These are phyloP conservation scores for Pyrrhoderma lamaoense DNA, from an alignment of 1,284 basidiomycete genomes.

Conservation along the genomic window DNA sequence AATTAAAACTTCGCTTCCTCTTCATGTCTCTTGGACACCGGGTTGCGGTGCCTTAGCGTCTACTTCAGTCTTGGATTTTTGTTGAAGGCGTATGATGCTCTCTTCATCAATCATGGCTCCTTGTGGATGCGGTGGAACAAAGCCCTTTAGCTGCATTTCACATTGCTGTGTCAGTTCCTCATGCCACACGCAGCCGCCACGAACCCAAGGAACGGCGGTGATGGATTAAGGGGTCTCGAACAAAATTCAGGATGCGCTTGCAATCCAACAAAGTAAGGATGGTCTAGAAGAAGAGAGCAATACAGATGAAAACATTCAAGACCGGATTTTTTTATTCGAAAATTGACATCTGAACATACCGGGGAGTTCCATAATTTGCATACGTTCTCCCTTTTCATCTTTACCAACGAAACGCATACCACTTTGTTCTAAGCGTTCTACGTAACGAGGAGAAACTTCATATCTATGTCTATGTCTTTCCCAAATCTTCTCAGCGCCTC, in stretches of 20 bases:
- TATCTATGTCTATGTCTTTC: constrained; percentile 97
- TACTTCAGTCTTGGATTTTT: not conserved
- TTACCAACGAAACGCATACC: constrained; percentile 86
- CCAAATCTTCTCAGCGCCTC: constrained; percentile 82
- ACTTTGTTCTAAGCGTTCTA: constrained; percentile 64
- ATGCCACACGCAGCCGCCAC: constrained; percentile 77
- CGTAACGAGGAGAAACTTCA: constrained; percentile 91
- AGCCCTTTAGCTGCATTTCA: constrained; percentile 47
- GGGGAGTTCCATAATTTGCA: constrained; percentile 91
- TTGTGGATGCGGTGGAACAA: constrained; percentile 45
- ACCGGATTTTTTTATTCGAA: constrained; percentile 2
- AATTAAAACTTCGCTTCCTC: no score
- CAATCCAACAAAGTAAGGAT: constrained; percentile 92
- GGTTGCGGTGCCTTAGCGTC: no score
- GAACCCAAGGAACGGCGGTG: constrained; percentile 95
- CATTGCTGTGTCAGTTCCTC: constrained; percentile 72
- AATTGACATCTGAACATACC: constrained; percentile 48
- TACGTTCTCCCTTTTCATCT: constrained; percentile 93
- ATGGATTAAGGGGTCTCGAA: constrained; percentile 96
- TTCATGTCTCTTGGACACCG: no score
- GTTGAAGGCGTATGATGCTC: constrained; percentile 29
- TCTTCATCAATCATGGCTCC: constrained; percentile 44
- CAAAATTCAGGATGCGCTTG: constrained; percentile 99
- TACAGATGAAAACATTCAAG: not conserved
- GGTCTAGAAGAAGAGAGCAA: constrained; percentile 45